phyloP scores from a whole-genome alignment of 129 eudicot genomes.

The Scalesia atractyloides region DNA sequence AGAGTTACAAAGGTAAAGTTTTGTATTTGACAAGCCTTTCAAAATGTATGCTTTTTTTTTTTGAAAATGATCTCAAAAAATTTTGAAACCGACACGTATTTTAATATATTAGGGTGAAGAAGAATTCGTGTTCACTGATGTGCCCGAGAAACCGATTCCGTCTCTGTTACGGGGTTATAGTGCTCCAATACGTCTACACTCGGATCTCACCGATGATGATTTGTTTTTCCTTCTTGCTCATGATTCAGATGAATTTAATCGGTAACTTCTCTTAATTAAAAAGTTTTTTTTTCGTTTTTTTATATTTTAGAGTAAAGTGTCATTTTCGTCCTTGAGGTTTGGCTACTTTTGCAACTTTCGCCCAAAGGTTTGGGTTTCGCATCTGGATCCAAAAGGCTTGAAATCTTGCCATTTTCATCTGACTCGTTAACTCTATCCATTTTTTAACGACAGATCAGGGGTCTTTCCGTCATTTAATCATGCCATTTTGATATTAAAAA shows the following conservation, averaged over 20 bases:
- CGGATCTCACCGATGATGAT: constrained; percentile 83
- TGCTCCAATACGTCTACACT: constrained; percentile 87
- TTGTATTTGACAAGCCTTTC: neutral
- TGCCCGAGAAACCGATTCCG: constrained; percentile 76
- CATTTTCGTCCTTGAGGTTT: too few relatives aligned
- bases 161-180: constrained; percentile 89
- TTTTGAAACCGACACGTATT: neutral
- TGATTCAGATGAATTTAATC: constrained; percentile 95
- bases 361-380: too few relatives aligned
- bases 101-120: constrained; percentile 66
- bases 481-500: too few relatives aligned
- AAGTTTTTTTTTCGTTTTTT: too few relatives aligned
- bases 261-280: constrained; percentile 43
- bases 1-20: constrained; percentile 82
- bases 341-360: too few relatives aligned
- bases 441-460: too few relatives aligned
- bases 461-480: too few relatives aligned
- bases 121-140: constrained; percentile 78
- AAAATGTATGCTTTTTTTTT: neutral
- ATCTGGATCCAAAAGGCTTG: too few relatives aligned
- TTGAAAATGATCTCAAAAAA: constrained; percentile 2
- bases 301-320: too few relatives aligned
- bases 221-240: constrained; percentile 92
- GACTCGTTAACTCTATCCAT: too few relatives aligned
- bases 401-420: too few relatives aligned